These are phyloP conservation scores for Hypoxylon sp. DNA, from an alignment of 2,329 filamentous ascomycete genomes.

Conservation along the genomic window DNA sequence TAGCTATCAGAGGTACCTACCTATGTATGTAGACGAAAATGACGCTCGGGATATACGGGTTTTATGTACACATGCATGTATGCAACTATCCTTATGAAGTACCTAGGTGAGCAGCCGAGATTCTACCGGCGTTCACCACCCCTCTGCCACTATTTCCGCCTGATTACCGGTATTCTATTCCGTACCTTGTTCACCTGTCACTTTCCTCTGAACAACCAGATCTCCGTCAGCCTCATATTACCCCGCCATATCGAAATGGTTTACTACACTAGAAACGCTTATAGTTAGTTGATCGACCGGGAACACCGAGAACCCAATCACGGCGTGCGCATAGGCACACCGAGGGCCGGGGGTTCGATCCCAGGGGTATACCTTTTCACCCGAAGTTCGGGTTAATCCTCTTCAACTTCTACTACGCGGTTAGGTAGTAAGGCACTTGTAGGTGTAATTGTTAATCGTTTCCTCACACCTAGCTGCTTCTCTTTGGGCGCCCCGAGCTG, in stretches of 20 bases:
- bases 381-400: slow-evolving; percentile 5
- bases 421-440: no score
- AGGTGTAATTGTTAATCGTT: background rate
- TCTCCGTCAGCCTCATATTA: slow-evolving; percentile 30
- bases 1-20: no score
- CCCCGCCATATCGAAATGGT: slow-evolving; percentile 8
- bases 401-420: background rate
- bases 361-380: slow-evolving; percentile 24
- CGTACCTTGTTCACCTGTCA: background rate
- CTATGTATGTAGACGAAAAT: no score
- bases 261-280: slow-evolving; percentile 8
- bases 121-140: slow-evolving; percentile 13
- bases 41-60: no score
- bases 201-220: slow-evolving; percentile 6
- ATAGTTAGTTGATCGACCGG: slow-evolving; percentile 33
- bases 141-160: background rate
- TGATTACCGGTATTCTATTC: background rate
- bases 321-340: slow-evolving; percentile 12
- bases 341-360: slow-evolving; percentile 15
- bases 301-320: slow-evolving; percentile 38
- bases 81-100: no score
- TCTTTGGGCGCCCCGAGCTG: slow-evolving; percentile 30
- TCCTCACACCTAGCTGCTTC: slow-evolving; percentile 9
- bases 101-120: background rate
- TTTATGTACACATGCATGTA: no score